These are phyloP conservation scores for Apium graveolens DNA, from an alignment of 129 eudicot species.

Conservation along the genomic window DNA sequence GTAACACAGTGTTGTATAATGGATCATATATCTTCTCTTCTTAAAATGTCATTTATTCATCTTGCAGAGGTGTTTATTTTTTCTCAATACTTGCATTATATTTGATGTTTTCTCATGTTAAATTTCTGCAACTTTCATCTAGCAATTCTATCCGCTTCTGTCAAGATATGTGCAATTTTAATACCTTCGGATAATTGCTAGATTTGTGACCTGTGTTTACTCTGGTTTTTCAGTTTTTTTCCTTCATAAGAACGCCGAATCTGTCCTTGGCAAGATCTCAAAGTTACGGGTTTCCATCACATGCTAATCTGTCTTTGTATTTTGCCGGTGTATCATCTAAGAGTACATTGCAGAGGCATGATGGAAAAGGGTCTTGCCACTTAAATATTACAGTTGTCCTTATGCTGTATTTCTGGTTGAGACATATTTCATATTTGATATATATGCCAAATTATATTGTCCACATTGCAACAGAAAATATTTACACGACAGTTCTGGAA, in stretches of 20 bases:
- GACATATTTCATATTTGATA: background rate
- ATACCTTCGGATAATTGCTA: background rate
- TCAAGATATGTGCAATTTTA: background rate
- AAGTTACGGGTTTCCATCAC: background rate
- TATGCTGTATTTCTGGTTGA: background rate
- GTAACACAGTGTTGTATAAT: background rate
- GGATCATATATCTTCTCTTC: background rate
- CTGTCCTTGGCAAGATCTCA: background rate
- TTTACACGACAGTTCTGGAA: background rate
- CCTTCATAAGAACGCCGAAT: background rate
- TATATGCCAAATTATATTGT: background rate
- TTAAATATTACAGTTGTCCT: background rate
- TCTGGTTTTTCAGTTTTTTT: background rate
- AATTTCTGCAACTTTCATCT: background rate
- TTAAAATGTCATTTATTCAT: background rate
- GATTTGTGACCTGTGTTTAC: background rate
- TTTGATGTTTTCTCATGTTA: background rate
- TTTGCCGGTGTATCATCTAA: background rate
- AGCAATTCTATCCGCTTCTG: background rate
- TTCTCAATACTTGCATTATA: background rate
- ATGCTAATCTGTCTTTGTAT: background rate
- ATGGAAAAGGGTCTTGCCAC: background rate
- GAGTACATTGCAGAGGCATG: background rate
- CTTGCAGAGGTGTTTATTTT: background rate
- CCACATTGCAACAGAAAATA: background rate